A percentile compares a stretch with the other conserved stretches of the same genome.
phyloP scores from a whole-genome alignment of 768 basidiomycete species.

The Tylopilus vinaceipallidus region DNA sequence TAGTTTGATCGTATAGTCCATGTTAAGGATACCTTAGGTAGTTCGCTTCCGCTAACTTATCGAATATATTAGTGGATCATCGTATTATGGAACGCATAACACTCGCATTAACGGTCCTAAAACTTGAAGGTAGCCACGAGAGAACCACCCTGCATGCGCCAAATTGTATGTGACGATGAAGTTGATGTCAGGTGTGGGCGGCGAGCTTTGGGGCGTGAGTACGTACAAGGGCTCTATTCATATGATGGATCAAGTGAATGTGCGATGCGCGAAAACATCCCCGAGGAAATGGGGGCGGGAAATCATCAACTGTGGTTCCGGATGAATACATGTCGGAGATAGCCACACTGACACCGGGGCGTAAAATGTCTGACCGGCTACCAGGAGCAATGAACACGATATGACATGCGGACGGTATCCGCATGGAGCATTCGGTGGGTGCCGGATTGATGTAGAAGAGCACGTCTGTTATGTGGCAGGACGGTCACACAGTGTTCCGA shows the following conservation, averaged over 20 bases:
- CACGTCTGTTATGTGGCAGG: not conserved
- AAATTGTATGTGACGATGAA: not conserved
- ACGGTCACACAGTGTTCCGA: not conserved
- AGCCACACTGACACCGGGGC: too few species aligned
- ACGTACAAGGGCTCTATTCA: not conserved
- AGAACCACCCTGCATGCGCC: not conserved
- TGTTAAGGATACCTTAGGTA: slow-evolving; percentile 10
- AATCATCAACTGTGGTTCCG: not conserved
- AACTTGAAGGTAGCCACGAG: not conserved
- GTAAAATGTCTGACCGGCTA: not conserved
- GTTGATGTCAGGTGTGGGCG: not conserved
- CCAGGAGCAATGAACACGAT: not conserved
- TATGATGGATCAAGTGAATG: not conserved
- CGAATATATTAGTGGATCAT: slow-evolving; percentile 3
- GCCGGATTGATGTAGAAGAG: not conserved
- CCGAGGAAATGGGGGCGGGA: not conserved
- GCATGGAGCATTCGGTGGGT: not conserved
- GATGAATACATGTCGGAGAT: too few species aligned
- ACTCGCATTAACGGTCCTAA: not conserved
- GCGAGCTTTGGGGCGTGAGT: not conserved
- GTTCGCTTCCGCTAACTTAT: slow-evolving; percentile 16
- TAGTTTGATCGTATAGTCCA: slow-evolving; percentile 44
- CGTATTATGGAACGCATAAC: not conserved
- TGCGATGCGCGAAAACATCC: not conserved
- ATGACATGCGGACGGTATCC: not conserved